Base-by-base conservation (phyloP, 1,284 basidiomycete genomes). In the Apiotrichum veenhuisii region DNA sequence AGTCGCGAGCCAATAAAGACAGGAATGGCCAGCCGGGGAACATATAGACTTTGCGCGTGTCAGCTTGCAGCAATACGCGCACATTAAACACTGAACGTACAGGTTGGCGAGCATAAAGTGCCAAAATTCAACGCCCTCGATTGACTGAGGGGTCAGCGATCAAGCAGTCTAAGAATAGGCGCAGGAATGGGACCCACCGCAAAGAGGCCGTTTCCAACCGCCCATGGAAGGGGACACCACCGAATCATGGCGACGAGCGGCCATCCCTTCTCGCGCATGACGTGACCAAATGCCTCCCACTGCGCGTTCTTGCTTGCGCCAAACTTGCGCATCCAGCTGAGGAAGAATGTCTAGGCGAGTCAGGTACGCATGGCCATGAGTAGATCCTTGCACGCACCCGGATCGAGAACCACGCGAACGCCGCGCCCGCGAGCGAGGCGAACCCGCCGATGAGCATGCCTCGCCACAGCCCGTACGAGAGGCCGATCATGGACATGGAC, bases 1-100 rank as follows among this genome's bases (percentile, higher is more conserved):
- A 77, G 68, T 9, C 76, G 66, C 22, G 73, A 74, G 43, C 76
- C 76, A 42, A 77, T 75, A 58, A 77, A 76, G 11, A 77, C 70
- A 14, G 72, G 70, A 25, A 77, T 69, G 45, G 72, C 50, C 8
- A 76, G 67, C 17, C 70, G 67, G 34, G 74, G 74, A 46, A 66
- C 60, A 45, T 70, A 67, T 1, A 63, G 43, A 12, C 72, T 74
- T 61, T 23, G n/a, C n/a, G 27, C 26, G 25, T 38, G 47, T 52
- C 33, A 42, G 46, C 42, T 41, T 51, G 8, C n/a, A n/a, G n/a
- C n/a, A n/a, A n/a, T n/a, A n/a, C n/a, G n/a, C n/a, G n/a, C n/a
- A 20, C 8, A 26, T 42, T 9, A 20, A 26, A 11, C n/a, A 54
- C 23, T 14, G 14, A n/a, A 52, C 70, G 38, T 43, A 74, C 71